Base-by-base conservation (phyloP, 164 flowering plant species). In the Vitis amurensis region DNA sequence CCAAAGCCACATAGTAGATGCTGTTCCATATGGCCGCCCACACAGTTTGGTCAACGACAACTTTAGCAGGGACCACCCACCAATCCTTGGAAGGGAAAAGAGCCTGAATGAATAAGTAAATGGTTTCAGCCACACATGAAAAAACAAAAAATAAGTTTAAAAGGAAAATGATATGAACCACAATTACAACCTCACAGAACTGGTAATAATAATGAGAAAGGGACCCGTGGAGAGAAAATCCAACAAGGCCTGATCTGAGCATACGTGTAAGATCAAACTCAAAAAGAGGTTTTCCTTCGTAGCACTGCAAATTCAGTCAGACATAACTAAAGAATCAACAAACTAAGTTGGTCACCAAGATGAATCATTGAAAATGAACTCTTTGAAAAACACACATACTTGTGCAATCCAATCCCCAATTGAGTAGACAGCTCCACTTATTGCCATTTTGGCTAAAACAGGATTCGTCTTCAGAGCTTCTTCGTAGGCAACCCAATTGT, bases 51-150 rank as follows among this genome's bases (percentile, higher is more conserved):
- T 95, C 99, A 74, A 95, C 89, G 19, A 73, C 87, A 31, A 95
- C 96, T 83, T 95, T 95, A 9, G 82, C 92, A 65, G 94, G 98
- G 77, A 95, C 94, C 61, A 87, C 98, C 98, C 99, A 95, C 99
- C 98, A 93, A 63, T 84, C 96, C 15, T 91, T 81, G 53, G 82
- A 91, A 48, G 99, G 99, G 59, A 95, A 86, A 64, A 95, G 86
- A 61, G 82, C 87, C 99, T 91, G 84, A 10, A 77, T 71, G 37
- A 12, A 37, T 70, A 55, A n/a, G 63, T 1, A 64, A 64, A 13
- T 12, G 44, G 63, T 61, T 59, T 80, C 70, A 84, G 74, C 44
- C 50, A 63, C 49, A 53, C 67, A 70, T 27, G 59, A 61, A 64
- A 53, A 52, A 31, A 59, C 23, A 55, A 55, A 8, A 70, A 61